Evolutionary conservation across 2,329 filamentous ascomycete species (phyloP), one percentile per base, ranked within the genome.

Genomic region (Plectosphaerella sp.): DNA sequence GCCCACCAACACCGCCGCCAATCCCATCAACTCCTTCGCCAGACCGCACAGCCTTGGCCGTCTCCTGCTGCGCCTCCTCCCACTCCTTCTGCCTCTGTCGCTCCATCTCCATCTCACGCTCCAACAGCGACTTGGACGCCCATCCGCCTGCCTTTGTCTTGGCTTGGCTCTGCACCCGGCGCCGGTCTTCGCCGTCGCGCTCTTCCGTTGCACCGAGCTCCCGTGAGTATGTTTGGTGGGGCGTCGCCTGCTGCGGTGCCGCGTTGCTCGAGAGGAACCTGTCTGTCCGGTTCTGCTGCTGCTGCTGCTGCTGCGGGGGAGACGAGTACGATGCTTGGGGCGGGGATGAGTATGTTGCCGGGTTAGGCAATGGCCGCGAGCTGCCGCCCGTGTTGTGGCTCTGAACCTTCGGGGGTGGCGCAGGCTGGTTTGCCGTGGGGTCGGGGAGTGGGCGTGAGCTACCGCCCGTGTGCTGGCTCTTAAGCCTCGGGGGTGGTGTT

Each of bases 41-140:
- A 16, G 78, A 73, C 35, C 74, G 75, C 6, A 75, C 73, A 0
- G 80, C 77, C 51, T 77, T 77, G 20, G 82, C 79, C 16, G 83
- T 80, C 58, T 81, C 82, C 62, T 83, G 76, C 68, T 93, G 89
- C 1, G 83, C 75, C 56, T 88, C 83, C 66, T 94, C 89, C 89
- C 89, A 92, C 65, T 92, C 88, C 52, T 77, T 79, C 70, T 92
- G 88, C 14, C 88, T 76, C 71, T 90, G 82, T 9, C 88, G 77
- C 68, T 92, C 88, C 64, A 87, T 76, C 66, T 92, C 88, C 86
- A 91, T 91, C 68, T 92, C 88, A 25, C 86, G 82, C 69, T 91
- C 88, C 2, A 91, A 78, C 10, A 91, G 75, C 0, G 84, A 88
- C 71, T 87, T 88, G 57, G 78, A 78, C 1, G 83, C 83, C 79